Evolutionary conservation across 495 filamentous ascomycete species (phyloP).

Genomic region (Pyronema omphalodes): DNA sequence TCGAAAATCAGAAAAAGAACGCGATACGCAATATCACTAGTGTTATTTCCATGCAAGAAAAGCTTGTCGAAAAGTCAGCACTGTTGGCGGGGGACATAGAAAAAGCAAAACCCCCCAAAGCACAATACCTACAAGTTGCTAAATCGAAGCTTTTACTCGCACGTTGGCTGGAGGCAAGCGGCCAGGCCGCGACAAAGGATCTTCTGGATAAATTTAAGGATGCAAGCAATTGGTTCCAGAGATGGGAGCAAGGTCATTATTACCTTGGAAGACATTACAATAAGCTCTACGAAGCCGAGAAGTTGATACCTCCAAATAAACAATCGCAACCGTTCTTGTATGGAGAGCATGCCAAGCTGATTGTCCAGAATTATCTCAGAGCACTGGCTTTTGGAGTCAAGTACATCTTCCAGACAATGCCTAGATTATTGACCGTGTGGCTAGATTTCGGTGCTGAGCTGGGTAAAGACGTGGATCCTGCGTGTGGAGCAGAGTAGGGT

Average conservation of each 20-base stretch:
- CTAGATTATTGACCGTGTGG: conserved; percentile 81
- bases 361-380: conserved; percentile 81
- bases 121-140: background rate
- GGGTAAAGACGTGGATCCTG: conserved; percentile 46
- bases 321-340: conserved; percentile 38
- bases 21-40: conserved; percentile 79
- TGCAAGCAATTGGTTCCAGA: conserved; percentile 30
- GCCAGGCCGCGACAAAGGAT: conserved; percentile 64
- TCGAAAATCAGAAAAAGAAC: conserved; percentile 80
- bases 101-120: background rate
- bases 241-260: conserved; percentile 94
- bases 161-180: conserved; percentile 90
- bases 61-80: conserved; percentile 34
- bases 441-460: conserved; percentile 69
- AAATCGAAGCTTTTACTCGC: conserved; percentile 67
- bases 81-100: conserved; percentile 20
- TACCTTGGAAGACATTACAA: conserved; percentile 96
- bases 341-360: conserved; percentile 70
- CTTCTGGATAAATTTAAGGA: conserved; percentile 62
- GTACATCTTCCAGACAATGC: conserved; percentile 85
- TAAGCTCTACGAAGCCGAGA: conserved; percentile 82
- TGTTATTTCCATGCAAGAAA: conserved; percentile 45
- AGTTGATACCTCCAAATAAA: conserved; percentile 47
- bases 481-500: conserved; percentile 36
- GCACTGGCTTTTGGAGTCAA: conserved; percentile 77